Evolutionary conservation across 148 eudicot genomes (phyloP).

Genomic region (Nyssa sinensis): DNA sequence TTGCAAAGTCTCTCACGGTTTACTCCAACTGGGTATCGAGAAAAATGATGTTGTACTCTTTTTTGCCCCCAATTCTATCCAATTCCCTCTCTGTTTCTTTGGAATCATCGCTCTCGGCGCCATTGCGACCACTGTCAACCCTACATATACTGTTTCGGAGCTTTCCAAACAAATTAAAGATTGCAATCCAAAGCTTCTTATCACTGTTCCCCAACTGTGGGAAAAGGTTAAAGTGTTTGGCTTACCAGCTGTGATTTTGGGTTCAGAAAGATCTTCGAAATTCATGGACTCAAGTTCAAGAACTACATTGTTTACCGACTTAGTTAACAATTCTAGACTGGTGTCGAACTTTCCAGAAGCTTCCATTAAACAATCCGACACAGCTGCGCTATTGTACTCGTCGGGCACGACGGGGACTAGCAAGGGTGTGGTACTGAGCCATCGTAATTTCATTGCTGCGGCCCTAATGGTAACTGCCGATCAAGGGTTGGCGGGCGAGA

Average conservation of each 20-base stretch:
- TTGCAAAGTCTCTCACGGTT: slow-evolving; percentile 43
- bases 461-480: slow-evolving; percentile 49
- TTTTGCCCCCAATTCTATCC: slow-evolving; percentile 65
- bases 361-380: slow-evolving; percentile 40
- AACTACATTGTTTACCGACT: slow-evolving; percentile 37
- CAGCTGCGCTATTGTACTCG: slow-evolving; percentile 64
- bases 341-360: slow-evolving; percentile 29
- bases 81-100: slow-evolving; percentile 48
- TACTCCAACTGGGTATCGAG: slow-evolving; percentile 45
- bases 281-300: slow-evolving; percentile 10
- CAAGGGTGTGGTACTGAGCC: slow-evolving; percentile 70
- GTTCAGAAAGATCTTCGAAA: slow-evolving; percentile 1
- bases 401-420: slow-evolving; percentile 77
- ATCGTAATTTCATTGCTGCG: slow-evolving; percentile 59
- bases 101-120: slow-evolving; percentile 58
- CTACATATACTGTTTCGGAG: slow-evolving; percentile 50
- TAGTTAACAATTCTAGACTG: slow-evolving; percentile 37
- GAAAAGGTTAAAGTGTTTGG: slow-evolving; percentile 44
- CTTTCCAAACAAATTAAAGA: slow-evolving; percentile 56
- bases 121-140: slow-evolving; percentile 66
- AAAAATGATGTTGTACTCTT: slow-evolving; percentile 61
- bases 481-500: slow-evolving; percentile 51
- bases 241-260: slow-evolving; percentile 50
- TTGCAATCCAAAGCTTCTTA: slow-evolving; percentile 47
- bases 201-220: slow-evolving; percentile 53